phyloP scores from a whole-genome alignment of 108 stramenopile species.

The Halocafeteria seosinensis region DNA sequence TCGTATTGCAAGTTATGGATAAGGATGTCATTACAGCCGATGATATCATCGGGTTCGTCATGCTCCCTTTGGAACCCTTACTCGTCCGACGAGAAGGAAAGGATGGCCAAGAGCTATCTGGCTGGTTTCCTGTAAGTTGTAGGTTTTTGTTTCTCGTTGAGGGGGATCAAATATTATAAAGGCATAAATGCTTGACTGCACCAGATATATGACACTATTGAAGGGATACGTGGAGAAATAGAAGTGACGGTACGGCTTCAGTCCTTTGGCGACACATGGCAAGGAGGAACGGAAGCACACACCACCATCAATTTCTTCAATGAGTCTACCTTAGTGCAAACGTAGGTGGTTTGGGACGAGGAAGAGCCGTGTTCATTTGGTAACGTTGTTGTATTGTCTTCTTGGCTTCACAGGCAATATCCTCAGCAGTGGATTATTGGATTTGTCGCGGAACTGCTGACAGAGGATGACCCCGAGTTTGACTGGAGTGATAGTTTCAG shows the following conservation, averaged over 20 bases:
- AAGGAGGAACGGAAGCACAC: no score
- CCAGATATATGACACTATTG: no score
- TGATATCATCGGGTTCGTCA: background rate
- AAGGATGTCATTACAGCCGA: background rate
- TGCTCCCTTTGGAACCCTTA: background rate
- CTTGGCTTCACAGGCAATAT: slow-evolving; percentile 52
- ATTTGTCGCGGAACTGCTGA: slow-evolving; percentile 85
- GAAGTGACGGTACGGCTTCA: no score
- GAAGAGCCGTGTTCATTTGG: background rate
- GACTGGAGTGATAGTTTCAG: slow-evolving; percentile 54
- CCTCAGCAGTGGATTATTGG: slow-evolving; percentile 63
- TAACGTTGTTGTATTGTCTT: slow-evolving; percentile 69
- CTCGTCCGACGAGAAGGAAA: background rate
- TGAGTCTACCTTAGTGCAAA: background rate
- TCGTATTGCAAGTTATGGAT: background rate
- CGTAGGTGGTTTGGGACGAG: background rate
- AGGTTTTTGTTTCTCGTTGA: background rate
- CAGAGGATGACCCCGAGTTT: slow-evolving; percentile 89
- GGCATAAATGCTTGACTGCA: no score
- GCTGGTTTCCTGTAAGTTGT: background rate
- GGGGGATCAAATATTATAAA: background rate
- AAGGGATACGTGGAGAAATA: no score
- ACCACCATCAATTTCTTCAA: background rate
- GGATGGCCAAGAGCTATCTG: background rate
- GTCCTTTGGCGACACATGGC: no score